Conservation (phyloP, 768 basidiomycete genomes). For the Lyophyllum decastes region DNA sequence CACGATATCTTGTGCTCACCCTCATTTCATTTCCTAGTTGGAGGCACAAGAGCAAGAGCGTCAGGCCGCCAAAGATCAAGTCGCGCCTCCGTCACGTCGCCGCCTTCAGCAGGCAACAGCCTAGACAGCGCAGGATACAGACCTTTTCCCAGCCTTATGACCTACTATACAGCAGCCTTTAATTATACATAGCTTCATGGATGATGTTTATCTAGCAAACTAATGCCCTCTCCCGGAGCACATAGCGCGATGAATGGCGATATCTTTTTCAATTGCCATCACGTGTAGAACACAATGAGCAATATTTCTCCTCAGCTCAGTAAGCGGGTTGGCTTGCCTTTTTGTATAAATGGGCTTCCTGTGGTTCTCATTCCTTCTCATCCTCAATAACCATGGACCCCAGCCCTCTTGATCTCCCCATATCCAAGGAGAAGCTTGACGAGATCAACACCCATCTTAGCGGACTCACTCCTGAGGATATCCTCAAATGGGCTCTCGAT, state of each 20-base stretch:
- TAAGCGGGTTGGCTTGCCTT: constrained; percentile 9
- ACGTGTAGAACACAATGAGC: constrained; percentile 9
- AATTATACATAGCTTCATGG: background rate
- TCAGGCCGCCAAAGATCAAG: constrained; percentile 17
- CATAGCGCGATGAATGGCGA: background rate
- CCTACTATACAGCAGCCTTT: background rate
- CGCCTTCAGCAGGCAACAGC: background rate
- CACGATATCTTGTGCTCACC: background rate
- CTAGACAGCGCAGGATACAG: background rate
- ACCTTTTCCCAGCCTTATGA: background rate
- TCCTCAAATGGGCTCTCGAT: constrained; percentile 82
- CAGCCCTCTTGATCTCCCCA: constrained; percentile 55
- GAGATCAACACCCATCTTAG: constrained; percentile 76
- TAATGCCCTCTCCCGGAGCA: background rate
- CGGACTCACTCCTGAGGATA: constrained; percentile 75
- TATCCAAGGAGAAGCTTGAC: constrained; percentile 58
- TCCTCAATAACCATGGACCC: constrained; percentile 19
- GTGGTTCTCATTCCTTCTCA: constrained; percentile 4
- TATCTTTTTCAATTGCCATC: background rate
- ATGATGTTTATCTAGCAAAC: background rate
- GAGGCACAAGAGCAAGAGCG: constrained; percentile 33
- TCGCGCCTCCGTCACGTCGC: constrained; percentile 16
- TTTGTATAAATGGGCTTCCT: constrained; percentile 6
- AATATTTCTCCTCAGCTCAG: background rate
- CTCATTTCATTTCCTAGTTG: constrained; percentile 16